Evolutionary conservation across 2,329 filamentous ascomycete genomes (phyloP), one percentile per base, ranked within the genome.

Genomic region (Pseudodiploospora longispora): DNA sequence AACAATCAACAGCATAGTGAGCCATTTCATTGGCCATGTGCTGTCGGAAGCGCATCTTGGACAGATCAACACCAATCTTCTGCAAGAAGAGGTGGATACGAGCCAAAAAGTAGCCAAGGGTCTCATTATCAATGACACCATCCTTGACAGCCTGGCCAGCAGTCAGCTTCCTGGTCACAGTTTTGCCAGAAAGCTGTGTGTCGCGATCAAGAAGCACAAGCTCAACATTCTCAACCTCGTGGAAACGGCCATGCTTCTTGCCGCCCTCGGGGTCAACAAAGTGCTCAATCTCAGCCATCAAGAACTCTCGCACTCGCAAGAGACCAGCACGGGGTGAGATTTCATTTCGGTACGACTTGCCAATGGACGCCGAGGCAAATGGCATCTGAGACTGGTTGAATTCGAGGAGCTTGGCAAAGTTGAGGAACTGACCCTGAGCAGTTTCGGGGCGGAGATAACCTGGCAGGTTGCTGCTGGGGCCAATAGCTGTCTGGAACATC

Each of bases 231-330:
- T 87, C 83, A 47, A 98, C 83, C 58, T 95, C 87, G 38, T 80
- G 68, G 68, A 98, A 98, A 45, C 90, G 85, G 42, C 76, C 69
- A 64, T 98, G 93, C 70, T 93, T 94, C 80, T 98, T 98, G 68
- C 89, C 88, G 60, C 88, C 82, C 59, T 93, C 76, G 8, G 93
- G 93, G 59, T 98, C 93, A 54, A 98, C 93, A 61, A 87, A 98
- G 67, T 98, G 93, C 72, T 98, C 93, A 56, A 98, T 95, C 69
- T 98, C 93, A 27, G 91, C 93, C 93, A 98, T 97, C 57, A 96
- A 70, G 70, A 98, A 97, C 66, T 98, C 93, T 57, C 93, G 87
- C 36, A 98, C 93, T 56, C 93, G 85, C 47, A 98, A 71, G 35
- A 98, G 81, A 68, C 93, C 93, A 51, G 87, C 80, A 44, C 93